These are phyloP conservation scores for Umbilicus rupestris DNA, from an alignment of 164 flowering plant species.

Conservation along the genomic window DNA sequence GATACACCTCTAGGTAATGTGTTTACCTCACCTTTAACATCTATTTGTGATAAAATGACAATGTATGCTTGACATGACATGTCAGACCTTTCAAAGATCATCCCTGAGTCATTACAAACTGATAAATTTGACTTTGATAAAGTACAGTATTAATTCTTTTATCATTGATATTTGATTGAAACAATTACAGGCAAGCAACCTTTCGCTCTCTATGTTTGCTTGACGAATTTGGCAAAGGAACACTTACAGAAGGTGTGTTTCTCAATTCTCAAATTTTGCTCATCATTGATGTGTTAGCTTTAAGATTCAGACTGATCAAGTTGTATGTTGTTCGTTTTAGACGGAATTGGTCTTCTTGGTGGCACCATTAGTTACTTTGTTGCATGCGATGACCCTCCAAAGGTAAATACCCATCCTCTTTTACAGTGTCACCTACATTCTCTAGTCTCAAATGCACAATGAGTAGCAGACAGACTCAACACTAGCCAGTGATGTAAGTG, in stretches of 20 bases:
- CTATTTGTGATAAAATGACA: not conserved
- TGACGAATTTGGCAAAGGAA: slow-evolving; percentile 99
- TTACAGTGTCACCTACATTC: not conserved
- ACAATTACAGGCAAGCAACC: slow-evolving; percentile 67
- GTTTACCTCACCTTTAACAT: not conserved
- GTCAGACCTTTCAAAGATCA: not conserved
- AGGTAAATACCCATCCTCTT: slow-evolving; percentile 38
- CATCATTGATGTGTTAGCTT: not conserved
- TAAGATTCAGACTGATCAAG: not conserved
- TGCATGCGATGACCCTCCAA: slow-evolving; percentile 59
- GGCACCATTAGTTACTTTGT: slow-evolving; percentile 73
- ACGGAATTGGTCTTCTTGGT: slow-evolving; percentile 95
- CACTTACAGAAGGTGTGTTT: slow-evolving; percentile 84
- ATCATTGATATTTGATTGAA: not conserved
- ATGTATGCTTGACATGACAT: not conserved
- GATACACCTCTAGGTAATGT: not conserved
- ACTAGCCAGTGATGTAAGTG: not conserved
- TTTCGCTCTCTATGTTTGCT: slow-evolving; percentile 71
- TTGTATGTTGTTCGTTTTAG: slow-evolving; percentile 27
- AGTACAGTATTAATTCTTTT: not conserved
- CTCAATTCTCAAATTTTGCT: not conserved
- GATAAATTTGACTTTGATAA: no score
- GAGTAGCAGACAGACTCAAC: not conserved
- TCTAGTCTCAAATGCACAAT: not conserved
- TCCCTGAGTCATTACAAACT: no score